These are phyloP conservation scores for Coemansia sp. DNA, from an alignment of 192 early-diverging fungal species.

Conservation along the genomic window DNA sequence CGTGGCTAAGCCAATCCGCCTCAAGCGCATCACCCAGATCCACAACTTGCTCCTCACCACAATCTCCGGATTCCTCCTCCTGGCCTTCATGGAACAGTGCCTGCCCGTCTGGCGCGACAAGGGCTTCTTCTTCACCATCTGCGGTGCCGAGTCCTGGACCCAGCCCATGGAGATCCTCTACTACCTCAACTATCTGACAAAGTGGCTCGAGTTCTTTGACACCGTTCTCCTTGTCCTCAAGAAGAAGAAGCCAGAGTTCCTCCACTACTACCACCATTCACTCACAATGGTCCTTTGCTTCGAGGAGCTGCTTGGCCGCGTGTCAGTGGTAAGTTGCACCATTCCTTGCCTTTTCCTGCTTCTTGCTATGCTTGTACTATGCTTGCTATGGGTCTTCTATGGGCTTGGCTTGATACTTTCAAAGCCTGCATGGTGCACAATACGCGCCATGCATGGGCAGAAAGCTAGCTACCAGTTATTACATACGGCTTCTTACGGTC, in stretches of 20 bases:
- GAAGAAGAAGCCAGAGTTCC: slow-evolving; percentile 87
- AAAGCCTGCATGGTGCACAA: neutral
- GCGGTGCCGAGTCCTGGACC: slow-evolving; percentile 69
- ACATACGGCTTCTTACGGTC: slow-evolving; percentile 5
- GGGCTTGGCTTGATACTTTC: neutral
- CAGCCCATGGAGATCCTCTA: slow-evolving; percentile 80
- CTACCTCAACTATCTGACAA: slow-evolving; percentile 91
- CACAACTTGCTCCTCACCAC: slow-evolving; percentile 82
- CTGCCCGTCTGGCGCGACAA: slow-evolving; percentile 66
- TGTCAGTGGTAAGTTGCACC: slow-evolving; percentile 68
- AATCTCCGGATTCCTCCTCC: slow-evolving; percentile 70
- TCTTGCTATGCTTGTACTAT: neutral
- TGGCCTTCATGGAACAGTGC: slow-evolving; percentile 77
- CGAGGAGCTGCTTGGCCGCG: slow-evolving; percentile 73
- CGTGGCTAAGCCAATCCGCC: slow-evolving; percentile 53
- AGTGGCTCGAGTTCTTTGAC: slow-evolving; percentile 90
- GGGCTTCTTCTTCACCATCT: slow-evolving; percentile 75
- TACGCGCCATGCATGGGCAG: slow-evolving; percentile 4
- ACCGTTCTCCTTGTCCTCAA: slow-evolving; percentile 83
- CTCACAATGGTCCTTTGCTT: slow-evolving; percentile 89
- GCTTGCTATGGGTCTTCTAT: neutral
- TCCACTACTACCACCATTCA: slow-evolving; percentile 94
- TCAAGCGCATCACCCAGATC: slow-evolving; percentile 68
- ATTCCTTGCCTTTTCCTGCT: neutral
- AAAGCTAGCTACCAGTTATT: neutral